Evolutionary conservation across 495 filamentous ascomycete species (phyloP), one percentile per base, ranked within the genome.

Genomic region (Penicillium roqueforti): DNA sequence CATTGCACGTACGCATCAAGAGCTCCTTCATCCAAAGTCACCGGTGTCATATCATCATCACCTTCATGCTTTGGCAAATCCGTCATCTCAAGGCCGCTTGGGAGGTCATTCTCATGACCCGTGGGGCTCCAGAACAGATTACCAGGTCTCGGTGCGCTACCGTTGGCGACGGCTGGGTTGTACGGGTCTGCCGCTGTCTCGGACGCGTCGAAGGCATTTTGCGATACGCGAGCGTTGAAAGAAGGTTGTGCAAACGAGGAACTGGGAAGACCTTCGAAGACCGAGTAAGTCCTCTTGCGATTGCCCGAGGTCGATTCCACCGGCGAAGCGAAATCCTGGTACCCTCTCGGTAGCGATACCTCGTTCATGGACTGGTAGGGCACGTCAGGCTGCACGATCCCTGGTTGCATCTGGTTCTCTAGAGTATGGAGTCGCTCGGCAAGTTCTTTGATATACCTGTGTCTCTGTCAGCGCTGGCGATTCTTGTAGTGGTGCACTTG

Each of bases 371-470:
- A 54, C 48, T 73, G 74, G 52, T 75, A 78, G 8, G 67, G 72
- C 49, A 76, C 75, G 26, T 77, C 73, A 22, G 76, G 59, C 44
- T 77, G 76, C 18, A 71, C 69, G 48, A 79, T 75, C 7, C 71
- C 60, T 13, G 67, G 76, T 47, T 74, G 77, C 74, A 77, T 79
- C 57, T 83, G 81, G 39, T 80, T 86, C 58, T 97, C 92, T 20
- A 97, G 84, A 1, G 81, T 85, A 55, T 92, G 83, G 45, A 97
- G 80, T 26, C 92, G 80, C 58, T 96, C 92, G 29, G 92, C 91
- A 2, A 97, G 80, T 65, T 97, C 92, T 66, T 97, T 97, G 66
- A 97, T 97, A 62, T 97, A 97, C 0, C 88, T 92, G 62, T 50
- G 2, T 25, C 6, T 18, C 10, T 39, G 57, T 76, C 48, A 74